Evolutionary conservation across 371 early-diverging fungal species (phyloP).

Genomic region (Mucor sp.): DNA sequence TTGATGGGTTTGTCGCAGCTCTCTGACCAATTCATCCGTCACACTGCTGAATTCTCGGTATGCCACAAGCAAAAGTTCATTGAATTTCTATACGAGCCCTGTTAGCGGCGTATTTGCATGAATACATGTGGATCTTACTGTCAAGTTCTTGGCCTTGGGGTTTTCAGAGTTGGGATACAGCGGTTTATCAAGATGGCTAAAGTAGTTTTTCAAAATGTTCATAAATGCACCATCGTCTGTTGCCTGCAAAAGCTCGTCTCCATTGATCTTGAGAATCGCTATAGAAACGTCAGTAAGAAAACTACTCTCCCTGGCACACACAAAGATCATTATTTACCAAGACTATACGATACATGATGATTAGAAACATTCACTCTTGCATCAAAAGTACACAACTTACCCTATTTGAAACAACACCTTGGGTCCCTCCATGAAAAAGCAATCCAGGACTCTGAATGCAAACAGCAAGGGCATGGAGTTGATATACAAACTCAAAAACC

Average conservation of each 20-base stretch:
- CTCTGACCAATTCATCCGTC: slow-evolving; percentile 76
- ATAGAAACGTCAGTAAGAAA: slow-evolving; percentile 13
- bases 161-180: slow-evolving; percentile 62
- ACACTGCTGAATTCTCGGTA: slow-evolving; percentile 90
- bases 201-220: slow-evolving; percentile 76
- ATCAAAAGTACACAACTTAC: slow-evolving; percentile 26
- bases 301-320: not conserved
- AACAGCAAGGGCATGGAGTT: slow-evolving; percentile 91
- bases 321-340: slow-evolving; percentile 6
- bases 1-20: slow-evolving; percentile 87
- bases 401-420: slow-evolving; percentile 93
- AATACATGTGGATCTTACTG: slow-evolving; percentile 30
- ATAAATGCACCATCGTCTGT: slow-evolving; percentile 94
- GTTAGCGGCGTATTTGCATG: not conserved
- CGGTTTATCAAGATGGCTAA: slow-evolving; percentile 67
- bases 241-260: slow-evolving; percentile 80
- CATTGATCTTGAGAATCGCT: slow-evolving; percentile 93
- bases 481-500: slow-evolving; percentile 95
- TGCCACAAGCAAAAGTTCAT: slow-evolving; percentile 89
- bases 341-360: slow-evolving; percentile 7
- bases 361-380: not conserved
- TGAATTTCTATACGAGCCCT: slow-evolving; percentile 70
- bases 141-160: slow-evolving; percentile 61
- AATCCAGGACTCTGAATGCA: slow-evolving; percentile 91
- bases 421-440: slow-evolving; percentile 93